phyloP scores from a whole-genome alignment of 1,139 yeast species.

The Geotrichum histeridarum region DNA sequence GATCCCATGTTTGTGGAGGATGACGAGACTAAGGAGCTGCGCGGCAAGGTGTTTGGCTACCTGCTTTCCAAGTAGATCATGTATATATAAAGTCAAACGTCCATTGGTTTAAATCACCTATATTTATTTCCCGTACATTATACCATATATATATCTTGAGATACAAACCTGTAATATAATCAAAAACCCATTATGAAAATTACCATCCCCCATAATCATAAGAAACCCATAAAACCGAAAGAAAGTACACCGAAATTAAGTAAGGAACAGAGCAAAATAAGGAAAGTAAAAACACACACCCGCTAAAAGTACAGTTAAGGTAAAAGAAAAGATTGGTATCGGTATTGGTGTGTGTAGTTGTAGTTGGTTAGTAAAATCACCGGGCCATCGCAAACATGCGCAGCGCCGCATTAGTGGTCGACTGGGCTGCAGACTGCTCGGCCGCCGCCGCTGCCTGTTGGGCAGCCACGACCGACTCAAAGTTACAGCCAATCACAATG shows the following conservation, averaged over 20 bases:
- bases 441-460: conserved; percentile 9
- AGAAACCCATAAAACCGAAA: too few species aligned
- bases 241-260: neutral
- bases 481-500: conserved; percentile 29
- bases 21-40: conserved; percentile 69
- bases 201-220: neutral
- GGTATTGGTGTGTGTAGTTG: neutral
- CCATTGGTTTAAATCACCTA: neutral
- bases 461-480: conserved; percentile 13
- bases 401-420: conserved; percentile 1
- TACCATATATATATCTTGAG: neutral
- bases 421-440: neutral
- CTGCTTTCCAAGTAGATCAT: conserved; percentile 25
- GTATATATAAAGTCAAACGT: too few species aligned
- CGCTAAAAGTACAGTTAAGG: too few species aligned
- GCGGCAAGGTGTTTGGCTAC: conserved; percentile 77
- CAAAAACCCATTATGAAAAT: neutral
- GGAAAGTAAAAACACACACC: neutral
- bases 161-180: neutral
- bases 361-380: neutral
- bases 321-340: neutral
- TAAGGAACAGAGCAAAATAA: neutral
- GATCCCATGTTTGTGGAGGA: conserved; percentile 91
- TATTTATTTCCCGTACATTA: neutral
- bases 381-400: conserved; percentile 2